phyloP scores from a whole-genome alignment of 805 yeast species.

The Ogataea paraovalis region DNA sequence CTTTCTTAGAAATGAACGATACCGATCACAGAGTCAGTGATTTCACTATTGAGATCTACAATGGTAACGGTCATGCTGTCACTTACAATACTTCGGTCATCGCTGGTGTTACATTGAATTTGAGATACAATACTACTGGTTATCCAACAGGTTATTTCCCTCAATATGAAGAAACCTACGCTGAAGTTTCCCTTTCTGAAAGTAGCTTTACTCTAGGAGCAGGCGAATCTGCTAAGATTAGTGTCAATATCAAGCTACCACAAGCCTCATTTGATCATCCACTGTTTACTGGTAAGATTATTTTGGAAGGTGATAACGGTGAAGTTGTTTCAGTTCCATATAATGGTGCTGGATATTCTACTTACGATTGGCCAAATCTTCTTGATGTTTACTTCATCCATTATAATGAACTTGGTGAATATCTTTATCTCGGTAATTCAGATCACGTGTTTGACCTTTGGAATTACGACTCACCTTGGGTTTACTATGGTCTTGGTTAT shows the following conservation, averaged over 20 bases:
- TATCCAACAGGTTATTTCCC: constrained; percentile 6
- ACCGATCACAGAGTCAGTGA: constrained; percentile 11
- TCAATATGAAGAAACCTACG: constrained; percentile 6
- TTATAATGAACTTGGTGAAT: background rate
- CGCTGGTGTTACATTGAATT: constrained; percentile 1
- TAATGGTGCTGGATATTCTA: constrained; percentile 11
- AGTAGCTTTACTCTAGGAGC: constrained; percentile 3
- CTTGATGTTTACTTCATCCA: constrained; percentile 1
- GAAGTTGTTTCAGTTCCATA: constrained; percentile 13
- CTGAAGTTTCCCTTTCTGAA: constrained; percentile 7
- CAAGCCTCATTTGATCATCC: constrained; percentile 1
- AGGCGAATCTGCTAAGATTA: constrained; percentile 6
- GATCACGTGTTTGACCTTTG: background rate
- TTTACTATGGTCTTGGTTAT: constrained; percentile 9
- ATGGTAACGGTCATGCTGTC: constrained; percentile 8
- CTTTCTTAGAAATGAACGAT: constrained; percentile 11
- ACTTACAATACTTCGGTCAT: constrained; percentile 4
- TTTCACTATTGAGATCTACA: constrained; percentile 10
- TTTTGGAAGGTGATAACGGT: constrained; percentile 13
- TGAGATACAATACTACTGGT: background rate
- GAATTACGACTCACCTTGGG: constrained; percentile 1
- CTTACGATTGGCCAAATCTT: constrained; percentile 8
- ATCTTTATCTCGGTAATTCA: background rate
- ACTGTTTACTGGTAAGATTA: constrained; percentile 11
- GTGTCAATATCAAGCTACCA: constrained; percentile 6